Base-by-base conservation (phyloP, 2,329 filamentous ascomycete genomes). In the Penicillium sp. region DNA sequence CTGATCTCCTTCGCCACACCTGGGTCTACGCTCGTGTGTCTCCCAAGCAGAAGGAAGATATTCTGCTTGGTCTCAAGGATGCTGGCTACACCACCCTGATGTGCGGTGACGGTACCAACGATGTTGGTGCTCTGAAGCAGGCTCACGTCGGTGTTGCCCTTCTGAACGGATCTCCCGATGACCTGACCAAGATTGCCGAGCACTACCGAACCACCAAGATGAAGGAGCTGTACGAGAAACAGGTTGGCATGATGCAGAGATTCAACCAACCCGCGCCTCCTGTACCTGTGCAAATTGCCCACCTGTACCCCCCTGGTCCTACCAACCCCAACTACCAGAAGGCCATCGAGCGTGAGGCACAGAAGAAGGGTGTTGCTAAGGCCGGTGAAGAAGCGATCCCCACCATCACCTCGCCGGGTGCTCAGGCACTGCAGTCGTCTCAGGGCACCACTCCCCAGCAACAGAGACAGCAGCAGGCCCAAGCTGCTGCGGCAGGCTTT, bases 1-100 rank as follows among this genome's bases (percentile, higher is more conserved):
- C 79, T 43, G 81, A 87, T 45, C 77, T 98, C 41, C 78, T 97
- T 26, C 85, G 90, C 40, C 80, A 97, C 69, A 84, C 90, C 11
- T 98, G 93, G 93, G 93, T 98, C 4, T 98, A 98, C 65, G 93
- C 93, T 56, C 89, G 93, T 63, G 93, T 98, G 8, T 98, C 93
- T 1, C 93, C 93, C 7, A 96, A 95, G 77, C 93, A 98, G 64
- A 98, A 98, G 75, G 93, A 98, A 69, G 90, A 97, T 44, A 97
- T 98, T 63, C 78, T 98, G n/a, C 80, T 95, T 18, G 93, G 93
- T 29, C 81, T 97, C 52, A 96, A 95, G 74, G 90, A 95, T 62
- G 87, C 89, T 73, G 93, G 93, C 40, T 98, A 98, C 74, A 96
- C 93, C 51, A 98, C 93, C 24, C 80, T 98, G 52, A 98, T 98